A percentile compares a stretch with the other conserved stretches of the same genome.
phyloP scores from a whole-genome alignment of 108 stramenopile genomes.

The Cylindrotheca fusiformis region DNA sequence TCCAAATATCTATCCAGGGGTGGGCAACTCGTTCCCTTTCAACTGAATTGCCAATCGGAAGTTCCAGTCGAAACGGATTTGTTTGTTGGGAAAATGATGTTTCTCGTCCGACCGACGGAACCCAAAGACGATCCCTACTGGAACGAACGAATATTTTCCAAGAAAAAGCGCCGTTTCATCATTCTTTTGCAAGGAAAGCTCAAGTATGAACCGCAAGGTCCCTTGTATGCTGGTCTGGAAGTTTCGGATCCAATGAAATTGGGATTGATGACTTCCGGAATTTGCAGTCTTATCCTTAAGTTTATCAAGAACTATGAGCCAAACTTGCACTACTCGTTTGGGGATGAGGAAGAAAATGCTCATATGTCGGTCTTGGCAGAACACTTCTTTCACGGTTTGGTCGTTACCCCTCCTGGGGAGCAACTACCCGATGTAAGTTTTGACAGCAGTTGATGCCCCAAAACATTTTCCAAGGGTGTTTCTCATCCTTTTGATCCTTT shows the following conservation, averaged over 20 bases:
- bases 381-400: constrained; percentile 58
- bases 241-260: constrained; percentile 71
- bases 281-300: constrained; percentile 44
- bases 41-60: constrained; percentile 33
- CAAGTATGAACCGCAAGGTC: constrained; percentile 60
- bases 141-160: constrained; percentile 49
- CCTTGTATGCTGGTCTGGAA: constrained; percentile 69
- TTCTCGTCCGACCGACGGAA: constrained; percentile 41
- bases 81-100: constrained; percentile 49
- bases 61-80: constrained; percentile 53
- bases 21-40: constrained; percentile 21
- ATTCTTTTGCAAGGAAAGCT: constrained; percentile 83
- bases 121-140: constrained; percentile 51
- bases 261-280: constrained; percentile 65
- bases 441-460: too few species aligned
- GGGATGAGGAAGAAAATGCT: constrained; percentile 57
- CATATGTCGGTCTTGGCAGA: constrained; percentile 51
- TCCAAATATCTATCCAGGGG: constrained; percentile 1
- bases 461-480: too few species aligned
- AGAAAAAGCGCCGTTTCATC: constrained; percentile 58
- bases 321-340: constrained; percentile 73
- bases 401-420: constrained; percentile 60
- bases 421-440: constrained; percentile 33
- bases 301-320: constrained; percentile 27
- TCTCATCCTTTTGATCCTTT: too few species aligned